phyloP scores from a whole-genome alignment of 1,284 basidiomycete genomes.

The Cryptococcus sp. region DNA sequence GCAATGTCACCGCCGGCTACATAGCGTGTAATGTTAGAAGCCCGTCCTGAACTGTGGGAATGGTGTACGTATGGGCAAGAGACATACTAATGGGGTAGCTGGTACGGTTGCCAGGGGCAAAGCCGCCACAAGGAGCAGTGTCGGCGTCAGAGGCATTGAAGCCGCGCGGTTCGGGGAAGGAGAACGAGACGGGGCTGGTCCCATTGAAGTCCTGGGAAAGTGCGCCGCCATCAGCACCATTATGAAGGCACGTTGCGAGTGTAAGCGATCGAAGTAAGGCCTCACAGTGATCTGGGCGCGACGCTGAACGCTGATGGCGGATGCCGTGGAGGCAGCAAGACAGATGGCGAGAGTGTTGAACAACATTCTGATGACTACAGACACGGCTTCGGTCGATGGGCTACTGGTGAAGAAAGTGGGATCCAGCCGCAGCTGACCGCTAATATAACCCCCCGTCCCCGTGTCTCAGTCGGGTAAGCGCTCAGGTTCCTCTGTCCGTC shows the following conservation, averaged over 20 bases:
- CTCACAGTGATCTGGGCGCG: conserved; percentile 20
- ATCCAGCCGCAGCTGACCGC: no score
- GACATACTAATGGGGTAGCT: conserved; percentile 21
- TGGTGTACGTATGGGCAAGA: neutral
- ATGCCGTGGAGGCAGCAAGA: no score
- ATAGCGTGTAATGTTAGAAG: neutral
- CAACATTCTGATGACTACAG: no score
- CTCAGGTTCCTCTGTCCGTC: no score
- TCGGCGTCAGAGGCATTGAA: conserved; percentile 21
- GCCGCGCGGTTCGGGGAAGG: conserved; percentile 22
- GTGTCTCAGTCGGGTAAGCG: no score
- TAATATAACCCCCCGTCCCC: no score
- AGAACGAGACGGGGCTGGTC: conserved; percentile 17
- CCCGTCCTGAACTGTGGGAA: neutral
- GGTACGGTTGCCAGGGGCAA: conserved; percentile 13
- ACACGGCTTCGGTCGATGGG: no score
- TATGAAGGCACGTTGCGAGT: neutral
- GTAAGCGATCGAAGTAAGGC: neutral
- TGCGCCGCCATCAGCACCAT: neutral
- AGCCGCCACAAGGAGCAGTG: conserved; percentile 27
- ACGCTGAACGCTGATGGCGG: conserved; percentile 9
- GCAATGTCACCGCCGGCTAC: conserved; percentile 27
- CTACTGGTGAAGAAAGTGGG: no score
- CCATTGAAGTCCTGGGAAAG: conserved; percentile 15
- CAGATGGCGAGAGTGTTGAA: no score